Percentiles rank a stretch among this genome's conserved stretches.
These are phyloP conservation scores for Aureobasidium zeae DNA, from an alignment of 2,329 filamentous ascomycete species.

Conservation along the genomic window DNA sequence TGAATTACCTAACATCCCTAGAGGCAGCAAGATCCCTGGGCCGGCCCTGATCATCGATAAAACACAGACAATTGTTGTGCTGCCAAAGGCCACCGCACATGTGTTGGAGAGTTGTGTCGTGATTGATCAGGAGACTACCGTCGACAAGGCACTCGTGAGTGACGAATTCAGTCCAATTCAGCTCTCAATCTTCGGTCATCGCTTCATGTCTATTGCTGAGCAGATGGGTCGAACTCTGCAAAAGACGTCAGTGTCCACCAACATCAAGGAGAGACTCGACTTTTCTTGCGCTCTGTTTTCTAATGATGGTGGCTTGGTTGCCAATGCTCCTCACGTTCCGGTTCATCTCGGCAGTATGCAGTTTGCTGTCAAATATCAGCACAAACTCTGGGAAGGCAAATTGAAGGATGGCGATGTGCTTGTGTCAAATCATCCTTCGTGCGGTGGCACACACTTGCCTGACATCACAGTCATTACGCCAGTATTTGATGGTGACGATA, in stretches of 20 bases:
- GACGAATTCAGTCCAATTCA: slow-evolving; percentile 40
- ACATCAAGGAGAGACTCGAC: slow-evolving; percentile 38
- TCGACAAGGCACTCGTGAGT: slow-evolving; percentile 19
- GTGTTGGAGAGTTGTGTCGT: slow-evolving; percentile 33
- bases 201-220: slow-evolving; percentile 52
- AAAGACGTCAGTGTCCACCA: slow-evolving; percentile 46
- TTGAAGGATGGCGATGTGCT: slow-evolving; percentile 25
- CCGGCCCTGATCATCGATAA: slow-evolving; percentile 32
- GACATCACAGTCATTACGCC: slow-evolving; percentile 26
- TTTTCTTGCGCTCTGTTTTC: slow-evolving; percentile 39
- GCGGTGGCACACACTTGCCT: slow-evolving; percentile 26
- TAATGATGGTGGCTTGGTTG: slow-evolving; percentile 34
- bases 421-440: slow-evolving; percentile 24
- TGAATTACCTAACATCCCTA: slow-evolving; percentile 20
- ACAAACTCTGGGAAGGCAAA: slow-evolving; percentile 20
- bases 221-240: slow-evolving; percentile 51
- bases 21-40: slow-evolving; percentile 22
- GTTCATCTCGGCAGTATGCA: slow-evolving; percentile 32
- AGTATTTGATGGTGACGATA: slow-evolving; percentile 22
- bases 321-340: slow-evolving; percentile 36
- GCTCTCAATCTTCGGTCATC: slow-evolving; percentile 46
- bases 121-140: slow-evolving; percentile 26
- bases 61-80: slow-evolving; percentile 39
- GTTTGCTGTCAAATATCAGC: slow-evolving; percentile 25
- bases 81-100: slow-evolving; percentile 30